Conservation (phyloP, 371 early-diverging fungal genomes). For the Mucor sp. region DNA sequence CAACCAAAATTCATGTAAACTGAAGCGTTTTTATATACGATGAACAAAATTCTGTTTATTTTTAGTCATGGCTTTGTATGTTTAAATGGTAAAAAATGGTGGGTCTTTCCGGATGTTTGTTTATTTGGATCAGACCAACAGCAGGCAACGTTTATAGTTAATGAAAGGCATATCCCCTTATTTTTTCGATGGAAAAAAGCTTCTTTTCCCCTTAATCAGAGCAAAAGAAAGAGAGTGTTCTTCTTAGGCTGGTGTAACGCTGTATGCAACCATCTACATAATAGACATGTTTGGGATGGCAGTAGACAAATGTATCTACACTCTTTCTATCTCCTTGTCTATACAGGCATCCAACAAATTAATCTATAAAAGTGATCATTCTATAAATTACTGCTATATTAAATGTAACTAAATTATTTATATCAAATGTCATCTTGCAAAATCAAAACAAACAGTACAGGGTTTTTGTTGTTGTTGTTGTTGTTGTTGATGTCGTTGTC, state of each 20-base stretch:
- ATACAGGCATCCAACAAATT: background rate
- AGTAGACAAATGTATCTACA: background rate
- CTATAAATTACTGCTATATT: constrained; percentile 1
- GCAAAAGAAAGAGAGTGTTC: background rate
- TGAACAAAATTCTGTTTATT: background rate
- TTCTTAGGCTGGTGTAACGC: constrained; percentile 14
- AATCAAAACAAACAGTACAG: constrained; percentile 6
- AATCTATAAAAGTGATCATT: background rate
- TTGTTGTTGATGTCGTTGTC: too few species aligned
- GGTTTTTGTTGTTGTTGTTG: background rate
- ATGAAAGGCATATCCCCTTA: constrained; percentile 15
- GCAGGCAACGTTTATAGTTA: constrained; percentile 5
- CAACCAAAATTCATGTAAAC: background rate
- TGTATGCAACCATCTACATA: background rate
- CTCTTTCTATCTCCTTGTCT: background rate
- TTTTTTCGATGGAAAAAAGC: background rate
- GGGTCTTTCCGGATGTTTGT: background rate
- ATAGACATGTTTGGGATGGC: background rate
- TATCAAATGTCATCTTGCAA: constrained; percentile 5
- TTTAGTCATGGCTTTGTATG: constrained; percentile 2
- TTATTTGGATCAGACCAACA: background rate
- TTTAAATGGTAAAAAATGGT: constrained; percentile 1
- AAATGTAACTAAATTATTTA: constrained; percentile 5
- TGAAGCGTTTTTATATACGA: constrained; percentile 1
- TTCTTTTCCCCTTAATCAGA: background rate